Base-by-base conservation (phyloP, 1,139 yeast species). In the Taphrina populina region DNA sequence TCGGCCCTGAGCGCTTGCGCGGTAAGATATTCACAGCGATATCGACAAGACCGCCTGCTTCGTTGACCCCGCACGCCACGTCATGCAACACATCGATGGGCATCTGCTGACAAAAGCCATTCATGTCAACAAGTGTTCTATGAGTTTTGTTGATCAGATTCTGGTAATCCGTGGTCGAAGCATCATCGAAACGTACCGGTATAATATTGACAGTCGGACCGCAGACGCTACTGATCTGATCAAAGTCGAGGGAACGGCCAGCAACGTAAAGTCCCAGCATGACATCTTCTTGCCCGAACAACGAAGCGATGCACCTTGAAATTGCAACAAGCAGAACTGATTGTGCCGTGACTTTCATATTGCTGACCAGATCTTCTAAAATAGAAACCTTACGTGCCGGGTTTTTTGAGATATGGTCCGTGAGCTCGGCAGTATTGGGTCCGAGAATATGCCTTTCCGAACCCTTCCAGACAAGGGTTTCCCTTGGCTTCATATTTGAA, bases 181-280 rank as follows among this genome's bases (percentile, higher is more conserved):
- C 19, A 21, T 32, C 13, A 10, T 37, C 27, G 3, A 62, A 47
- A 2, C 53, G 52, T 17, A 64, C 29, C 7, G 66, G 66, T n/a
- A 63, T 52, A 13, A 64, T 54, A 35, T 63, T 64, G 30, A 63
- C 56, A 2, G 62, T 61, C 1, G 66, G 66, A 24, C 43, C 62
- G 11, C 47, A 24, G 17, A 58, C 13, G 4, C 37, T 52, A 10
- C 55, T 30, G 3, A 58, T 19, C 1, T 57, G 56, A 10, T 33
- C 53, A 19, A 60, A 21, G 10, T 53, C 55, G 8, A 35, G 35
- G 11, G 63, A 56, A 11, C 66, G 53, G 1, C 66, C 66, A 11
- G 66, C 62, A 19, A 58, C 56, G 53, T 64, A 64, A n/a, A 64
- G 30, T 1, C 66, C 66, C 32, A 62, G 45, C 10, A 52, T 46